phyloP scores from a whole-genome alignment of 1,284 basidiomycete species.

The Agaricales sp. region DNA sequence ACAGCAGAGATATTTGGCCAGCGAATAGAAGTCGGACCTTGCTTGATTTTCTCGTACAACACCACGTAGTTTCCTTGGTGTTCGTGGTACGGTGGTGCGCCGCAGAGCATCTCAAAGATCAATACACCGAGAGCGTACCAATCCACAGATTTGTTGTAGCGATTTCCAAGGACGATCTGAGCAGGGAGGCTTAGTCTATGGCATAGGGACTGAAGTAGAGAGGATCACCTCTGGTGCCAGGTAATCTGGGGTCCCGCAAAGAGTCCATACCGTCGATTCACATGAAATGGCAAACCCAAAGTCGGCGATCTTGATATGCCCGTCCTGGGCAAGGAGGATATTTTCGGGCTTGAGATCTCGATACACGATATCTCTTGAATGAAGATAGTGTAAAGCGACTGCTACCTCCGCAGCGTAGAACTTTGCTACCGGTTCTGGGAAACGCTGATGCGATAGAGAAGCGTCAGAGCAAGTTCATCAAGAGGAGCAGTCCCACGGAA shows the following conservation, averaged over 20 bases:
- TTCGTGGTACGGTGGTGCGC: conserved; percentile 71
- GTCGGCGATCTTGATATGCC: conserved; percentile 97
- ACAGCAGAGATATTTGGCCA: conserved; percentile 82
- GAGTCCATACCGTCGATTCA: conserved; percentile 88
- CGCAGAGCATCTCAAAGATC: conserved; percentile 95
- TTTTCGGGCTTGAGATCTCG: conserved; percentile 98
- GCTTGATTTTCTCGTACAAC: conserved; percentile 75
- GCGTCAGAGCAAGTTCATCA: conserved; percentile 8
- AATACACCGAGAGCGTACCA: conserved; percentile 98
- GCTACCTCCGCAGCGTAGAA: conserved; percentile 99
- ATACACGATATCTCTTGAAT: conserved; percentile 89
- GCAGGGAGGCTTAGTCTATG: too few relatives aligned
- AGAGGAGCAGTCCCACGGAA: conserved; percentile 1
- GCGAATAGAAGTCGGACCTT: conserved; percentile 64
- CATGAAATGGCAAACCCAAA: conserved; percentile 97
- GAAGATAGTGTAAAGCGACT: conserved; percentile 88
- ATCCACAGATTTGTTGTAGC: conserved; percentile 97
- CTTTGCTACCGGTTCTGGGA: conserved; percentile 97
- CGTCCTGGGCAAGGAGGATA: conserved; percentile 86
- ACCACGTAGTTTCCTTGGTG: conserved; percentile 53
- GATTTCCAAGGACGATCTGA: conserved; percentile 74
- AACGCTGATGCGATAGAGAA: conserved; percentile 48
- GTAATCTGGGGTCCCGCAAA: conserved; percentile 98
- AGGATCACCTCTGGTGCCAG: conserved; percentile 73
- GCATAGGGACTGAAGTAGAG: not conserved